Evolutionary conservation across 2,329 filamentous ascomycete genomes (phyloP), one percentile per base, ranked within the genome.

Genomic region (Exserohilum turcica): DNA sequence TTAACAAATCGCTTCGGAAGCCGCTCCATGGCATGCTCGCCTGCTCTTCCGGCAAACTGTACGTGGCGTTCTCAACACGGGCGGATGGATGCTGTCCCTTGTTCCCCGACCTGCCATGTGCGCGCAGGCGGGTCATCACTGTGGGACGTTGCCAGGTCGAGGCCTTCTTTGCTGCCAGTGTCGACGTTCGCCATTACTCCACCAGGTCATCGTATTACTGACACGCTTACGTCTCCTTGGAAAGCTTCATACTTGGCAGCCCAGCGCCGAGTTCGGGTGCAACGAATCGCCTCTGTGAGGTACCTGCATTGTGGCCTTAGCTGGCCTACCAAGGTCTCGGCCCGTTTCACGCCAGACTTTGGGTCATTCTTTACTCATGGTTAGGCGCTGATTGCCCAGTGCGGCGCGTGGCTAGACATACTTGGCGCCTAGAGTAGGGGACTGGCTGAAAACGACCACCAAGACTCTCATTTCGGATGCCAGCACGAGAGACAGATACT

Each of bases 11-110:
- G 24, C 31, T 43, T 37, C 35, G 31, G 35, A 21, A 28, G 43
- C 29, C 24, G 35, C 54, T 56, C 54, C 45, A 29, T 48, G 40
- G 53, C n/a, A 13, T 21, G 28, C 54, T 48, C 39, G 45, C 40
- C 45, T 49, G 49, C 19, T 10, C 9, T 19, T 45, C 39, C 40
- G 47, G 19, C 38, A 19, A 24, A 8, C 13, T 44, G 35, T 40
- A 46, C 33, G 44, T 52, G 48, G 48, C 55, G 52, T 19, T 55
- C 52, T 19, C 52, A 57, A 56, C 52, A 55, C 32, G 31, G 21
- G 47, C 52, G 48, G 45, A 50, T 39, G 46, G 42, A 44, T 44
- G 29, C 18, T 18, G 39, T 49, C 27, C 51, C 39, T 35, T 32
- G 51, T 33, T 36, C 21, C 13, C 51, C 35, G 19, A 15, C 24